Conservation (phyloP, 495 filamentous ascomycete genomes). For the Amniculicola lignicola region DNA sequence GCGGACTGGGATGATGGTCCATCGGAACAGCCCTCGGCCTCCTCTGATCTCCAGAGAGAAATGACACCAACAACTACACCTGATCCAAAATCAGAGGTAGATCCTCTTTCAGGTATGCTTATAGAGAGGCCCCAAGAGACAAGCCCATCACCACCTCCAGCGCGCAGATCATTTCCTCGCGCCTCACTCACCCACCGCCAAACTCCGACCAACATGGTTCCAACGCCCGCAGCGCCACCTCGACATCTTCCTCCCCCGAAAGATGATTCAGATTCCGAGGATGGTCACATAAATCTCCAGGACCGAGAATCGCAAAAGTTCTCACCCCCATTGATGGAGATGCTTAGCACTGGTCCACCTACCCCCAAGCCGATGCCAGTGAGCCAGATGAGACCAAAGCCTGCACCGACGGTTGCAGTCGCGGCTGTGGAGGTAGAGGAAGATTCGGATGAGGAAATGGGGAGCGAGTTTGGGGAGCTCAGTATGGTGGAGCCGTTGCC, state of each 20-base stretch:
- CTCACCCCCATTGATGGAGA: slow-evolving; percentile 9
- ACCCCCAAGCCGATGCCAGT: background rate
- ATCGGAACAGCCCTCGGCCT: too few relatives aligned
- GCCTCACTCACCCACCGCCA: slow-evolving; percentile 7
- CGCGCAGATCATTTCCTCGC: too few relatives aligned
- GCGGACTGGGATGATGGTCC: background rate
- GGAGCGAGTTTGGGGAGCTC: slow-evolving; percentile 26
- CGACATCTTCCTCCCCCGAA: background rate
- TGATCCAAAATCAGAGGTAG: background rate
- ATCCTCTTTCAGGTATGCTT: slow-evolving; percentile 19
- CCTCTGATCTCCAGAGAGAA: too few relatives aligned
- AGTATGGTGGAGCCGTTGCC: slow-evolving; percentile 28
- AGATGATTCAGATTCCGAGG: background rate
- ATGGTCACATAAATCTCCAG: slow-evolving; percentile 14
- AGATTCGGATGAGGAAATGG: slow-evolving; percentile 11
- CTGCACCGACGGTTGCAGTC: background rate
- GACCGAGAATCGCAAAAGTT: slow-evolving; percentile 20
- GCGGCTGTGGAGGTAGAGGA: slow-evolving; percentile 1
- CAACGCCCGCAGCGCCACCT: slow-evolving; percentile 12
- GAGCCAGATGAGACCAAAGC: background rate
- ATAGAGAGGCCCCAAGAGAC: background rate
- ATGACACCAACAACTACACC: background rate
- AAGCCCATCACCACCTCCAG: background rate
- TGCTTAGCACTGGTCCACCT: background rate
- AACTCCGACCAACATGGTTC: slow-evolving; percentile 19